Evolutionary conservation across 148 eudicot genomes (phyloP).

Genomic region (Rheum nobile): DNA sequence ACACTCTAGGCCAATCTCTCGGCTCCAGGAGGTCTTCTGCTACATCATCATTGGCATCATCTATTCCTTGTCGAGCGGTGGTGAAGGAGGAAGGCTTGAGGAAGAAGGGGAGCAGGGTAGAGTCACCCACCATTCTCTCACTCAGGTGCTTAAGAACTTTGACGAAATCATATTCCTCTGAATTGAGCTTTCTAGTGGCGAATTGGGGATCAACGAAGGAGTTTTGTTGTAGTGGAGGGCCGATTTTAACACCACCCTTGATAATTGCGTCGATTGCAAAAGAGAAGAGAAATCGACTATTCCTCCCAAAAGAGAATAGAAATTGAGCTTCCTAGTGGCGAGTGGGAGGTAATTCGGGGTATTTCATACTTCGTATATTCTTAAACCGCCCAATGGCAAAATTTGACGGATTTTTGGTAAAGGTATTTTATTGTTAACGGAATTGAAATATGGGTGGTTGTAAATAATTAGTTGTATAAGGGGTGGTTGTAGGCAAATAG

Average conservation of each 20-base stretch:
- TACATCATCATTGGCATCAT: too few relatives aligned
- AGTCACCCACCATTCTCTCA: constrained; percentile 76
- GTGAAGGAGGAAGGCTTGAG: constrained; percentile 13
- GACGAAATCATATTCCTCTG: constrained; percentile 37
- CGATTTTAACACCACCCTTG: constrained; percentile 72
- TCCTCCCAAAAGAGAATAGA: too few relatives aligned
- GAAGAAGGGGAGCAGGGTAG: constrained; percentile 31
- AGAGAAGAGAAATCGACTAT: too few relatives aligned
- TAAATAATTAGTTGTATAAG: too few relatives aligned
- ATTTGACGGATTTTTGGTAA: too few relatives aligned
- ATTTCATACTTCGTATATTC: too few relatives aligned
- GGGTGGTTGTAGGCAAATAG: too few relatives aligned
- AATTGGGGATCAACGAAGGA: constrained; percentile 64
- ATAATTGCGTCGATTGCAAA: constrained; percentile 79
- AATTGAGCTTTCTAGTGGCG: constrained; percentile 73
- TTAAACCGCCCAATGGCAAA: too few relatives aligned
- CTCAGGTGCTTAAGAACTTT: constrained; percentile 72
- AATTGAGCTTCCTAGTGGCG: too few relatives aligned
- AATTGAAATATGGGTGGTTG: too few relatives aligned
- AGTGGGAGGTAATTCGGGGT: too few relatives aligned
- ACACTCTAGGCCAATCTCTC: constrained; percentile 38
- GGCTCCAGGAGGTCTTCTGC: constrained; percentile 31
- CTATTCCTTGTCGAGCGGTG: constrained; percentile 15
- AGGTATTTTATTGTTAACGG: too few relatives aligned
- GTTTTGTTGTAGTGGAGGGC: constrained; percentile 76